A percentile compares a stretch with the other conserved stretches of the same genome.
Conservation (phyloP, 2,329 filamentous ascomycete genomes). For the Scortechinia acanthostroma region DNA sequence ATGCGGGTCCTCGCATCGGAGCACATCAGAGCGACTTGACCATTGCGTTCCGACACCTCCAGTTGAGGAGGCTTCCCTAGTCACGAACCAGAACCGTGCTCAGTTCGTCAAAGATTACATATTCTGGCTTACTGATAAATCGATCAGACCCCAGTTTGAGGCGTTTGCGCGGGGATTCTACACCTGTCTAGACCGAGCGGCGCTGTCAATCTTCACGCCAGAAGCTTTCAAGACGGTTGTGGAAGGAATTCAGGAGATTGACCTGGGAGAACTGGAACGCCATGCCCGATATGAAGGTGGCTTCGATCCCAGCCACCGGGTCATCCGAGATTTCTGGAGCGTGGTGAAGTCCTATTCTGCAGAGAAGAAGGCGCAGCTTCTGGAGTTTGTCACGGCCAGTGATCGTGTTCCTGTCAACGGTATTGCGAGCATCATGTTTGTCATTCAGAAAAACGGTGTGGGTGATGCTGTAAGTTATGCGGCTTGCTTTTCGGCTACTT, state of each 20-base stretch:
- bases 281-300: slow-evolving; percentile 49
- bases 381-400: slow-evolving; percentile 70
- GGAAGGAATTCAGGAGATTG: slow-evolving; percentile 55
- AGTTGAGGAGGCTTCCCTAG: slow-evolving; percentile 31
- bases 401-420: slow-evolving; percentile 63
- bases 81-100: slow-evolving; percentile 53
- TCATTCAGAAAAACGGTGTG: slow-evolving; percentile 47
- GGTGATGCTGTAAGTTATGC: slow-evolving; percentile 9
- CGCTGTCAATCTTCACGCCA: slow-evolving; percentile 44
- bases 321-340: slow-evolving; percentile 57
- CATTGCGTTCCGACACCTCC: slow-evolving; percentile 13
- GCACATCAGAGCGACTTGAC: too few relatives aligned
- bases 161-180: slow-evolving; percentile 60
- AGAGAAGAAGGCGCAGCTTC: slow-evolving; percentile 44
- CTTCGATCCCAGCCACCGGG: slow-evolving; percentile 40
- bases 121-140: slow-evolving; percentile 50
- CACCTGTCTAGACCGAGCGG: slow-evolving; percentile 42
- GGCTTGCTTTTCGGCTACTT: background rate
- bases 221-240: slow-evolving; percentile 48
- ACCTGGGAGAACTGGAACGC: slow-evolving; percentile 44
- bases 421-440: slow-evolving; percentile 52
- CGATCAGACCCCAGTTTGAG: slow-evolving; percentile 49
- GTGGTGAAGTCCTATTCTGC: slow-evolving; percentile 39
- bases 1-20: background rate
- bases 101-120: slow-evolving; percentile 59